Evolutionary conservation across 257 asterid species (phyloP).

Genomic region (Primulina huaijiensis): DNA sequence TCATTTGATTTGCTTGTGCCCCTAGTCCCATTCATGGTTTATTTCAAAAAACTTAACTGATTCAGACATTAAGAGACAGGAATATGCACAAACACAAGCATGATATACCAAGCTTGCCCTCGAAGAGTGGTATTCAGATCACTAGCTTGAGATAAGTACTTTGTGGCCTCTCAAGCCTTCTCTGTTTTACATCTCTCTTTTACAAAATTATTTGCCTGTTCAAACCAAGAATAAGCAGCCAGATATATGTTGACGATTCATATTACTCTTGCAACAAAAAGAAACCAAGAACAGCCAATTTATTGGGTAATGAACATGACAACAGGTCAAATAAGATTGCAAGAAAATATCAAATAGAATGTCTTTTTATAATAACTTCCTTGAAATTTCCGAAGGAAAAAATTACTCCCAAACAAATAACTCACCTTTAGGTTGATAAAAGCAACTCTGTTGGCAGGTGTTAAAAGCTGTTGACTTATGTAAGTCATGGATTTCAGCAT

Average conservation of each 20-base stretch:
- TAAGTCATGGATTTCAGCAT: conserved; percentile 78
- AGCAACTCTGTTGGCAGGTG: conserved; percentile 74
- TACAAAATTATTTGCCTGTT: conserved; percentile 3
- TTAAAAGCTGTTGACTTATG: conserved; percentile 69
- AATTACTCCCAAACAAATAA: conserved; percentile 13
- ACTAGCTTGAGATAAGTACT: not conserved
- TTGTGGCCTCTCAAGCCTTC: not conserved
- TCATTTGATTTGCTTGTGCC: too few species aligned
- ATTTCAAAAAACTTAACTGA: not conserved
- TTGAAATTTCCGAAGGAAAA: not conserved
- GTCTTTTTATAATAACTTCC: not conserved
- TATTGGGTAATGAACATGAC: conserved; percentile 3
- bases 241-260: not conserved
- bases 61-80: conserved; percentile 1
- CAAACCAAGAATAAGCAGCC: conserved; percentile 14
- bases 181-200: not conserved
- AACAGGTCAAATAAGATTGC: conserved; percentile 18
- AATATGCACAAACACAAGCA: conserved; percentile 14
- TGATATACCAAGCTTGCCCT: conserved; percentile 14
- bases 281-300: too few species aligned
- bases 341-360: conserved; percentile 8
- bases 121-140: conserved; percentile 3
- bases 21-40: not conserved
- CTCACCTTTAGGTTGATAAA: conserved; percentile 73
- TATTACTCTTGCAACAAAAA: too few species aligned